Percentiles rank a stretch among this genome's conserved stretches.
These are phyloP conservation scores for Trichoderma harzianum DNA, from an alignment of 2,329 filamentous ascomycete species.

Conservation along the genomic window DNA sequence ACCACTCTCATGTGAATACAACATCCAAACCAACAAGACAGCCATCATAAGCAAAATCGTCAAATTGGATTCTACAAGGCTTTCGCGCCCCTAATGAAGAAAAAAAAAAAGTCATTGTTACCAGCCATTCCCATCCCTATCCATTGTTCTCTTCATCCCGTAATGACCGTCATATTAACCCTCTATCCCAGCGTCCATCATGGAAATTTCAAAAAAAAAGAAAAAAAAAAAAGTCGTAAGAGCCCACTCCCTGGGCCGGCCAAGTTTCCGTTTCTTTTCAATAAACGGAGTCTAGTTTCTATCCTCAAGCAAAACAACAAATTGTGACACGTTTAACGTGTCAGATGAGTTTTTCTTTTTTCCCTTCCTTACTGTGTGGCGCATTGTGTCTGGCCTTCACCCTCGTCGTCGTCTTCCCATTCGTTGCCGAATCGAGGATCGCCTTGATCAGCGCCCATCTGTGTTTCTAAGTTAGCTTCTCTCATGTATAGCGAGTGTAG, in stretches of 20 bases:
- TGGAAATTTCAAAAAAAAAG: not conserved
- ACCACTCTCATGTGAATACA: not conserved
- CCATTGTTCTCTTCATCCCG: not conserved
- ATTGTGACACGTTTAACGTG: not conserved
- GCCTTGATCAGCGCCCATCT: constrained; percentile 70
- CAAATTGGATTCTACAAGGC: not conserved
- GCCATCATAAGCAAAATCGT: not conserved
- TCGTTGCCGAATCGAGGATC: constrained; percentile 63
- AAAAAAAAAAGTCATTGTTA: not conserved
- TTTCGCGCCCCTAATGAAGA: not conserved
- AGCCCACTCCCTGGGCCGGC: not conserved
- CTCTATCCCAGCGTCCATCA: constrained; percentile 9
- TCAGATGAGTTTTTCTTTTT: not conserved
- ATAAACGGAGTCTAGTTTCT: constrained; percentile 15
- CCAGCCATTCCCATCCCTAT: not conserved
- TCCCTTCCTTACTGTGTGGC: constrained; percentile 59
- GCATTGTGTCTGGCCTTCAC: constrained; percentile 65
- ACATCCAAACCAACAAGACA: too few relatives aligned
- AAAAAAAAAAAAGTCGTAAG: not conserved
- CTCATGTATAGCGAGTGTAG: not conserved
- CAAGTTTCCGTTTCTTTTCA: not conserved
- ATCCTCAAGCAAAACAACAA: constrained; percentile 7
- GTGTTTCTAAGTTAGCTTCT: constrained; percentile 24
- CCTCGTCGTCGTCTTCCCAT: constrained; percentile 71
- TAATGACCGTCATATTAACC: constrained; percentile 2